Percentiles rank a stretch among this genome's conserved stretches.
These are phyloP conservation scores for Rhinocladiella similis DNA, from an alignment of 2,329 filamentous ascomycete genomes.

Conservation along the genomic window DNA sequence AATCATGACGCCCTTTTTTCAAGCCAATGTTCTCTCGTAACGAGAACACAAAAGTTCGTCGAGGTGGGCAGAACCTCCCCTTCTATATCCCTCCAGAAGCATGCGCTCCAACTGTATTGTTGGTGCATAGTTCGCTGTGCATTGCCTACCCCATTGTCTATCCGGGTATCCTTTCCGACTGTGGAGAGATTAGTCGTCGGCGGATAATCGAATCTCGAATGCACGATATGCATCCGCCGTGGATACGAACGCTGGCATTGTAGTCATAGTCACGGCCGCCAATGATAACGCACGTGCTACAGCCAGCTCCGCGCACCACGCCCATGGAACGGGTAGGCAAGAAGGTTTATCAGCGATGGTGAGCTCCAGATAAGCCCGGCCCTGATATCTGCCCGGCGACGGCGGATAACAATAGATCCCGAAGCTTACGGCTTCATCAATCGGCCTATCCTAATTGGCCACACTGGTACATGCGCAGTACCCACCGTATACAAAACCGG, in stretches of 20 bases:
- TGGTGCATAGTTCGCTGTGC: not conserved
- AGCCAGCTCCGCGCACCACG: not conserved
- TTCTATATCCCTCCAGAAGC: slow-evolving; percentile 9
- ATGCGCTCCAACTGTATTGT: not conserved
- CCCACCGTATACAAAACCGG: not conserved
- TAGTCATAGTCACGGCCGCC: not conserved
- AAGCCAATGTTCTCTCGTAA: slow-evolving; percentile 2
- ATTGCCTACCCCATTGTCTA: not conserved
- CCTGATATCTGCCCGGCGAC: not conserved
- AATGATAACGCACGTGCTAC: not conserved
- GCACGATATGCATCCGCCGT: not conserved
- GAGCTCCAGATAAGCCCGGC: not conserved
- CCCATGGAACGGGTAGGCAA: not conserved
- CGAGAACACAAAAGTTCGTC: not conserved
- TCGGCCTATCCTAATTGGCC: slow-evolving; percentile 4
- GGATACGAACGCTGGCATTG: not conserved
- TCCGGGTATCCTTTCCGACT: not conserved
- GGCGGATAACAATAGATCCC: slow-evolving; percentile 8
- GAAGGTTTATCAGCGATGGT: not conserved
- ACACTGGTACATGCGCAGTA: not conserved
- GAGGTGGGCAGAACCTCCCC: not conserved
- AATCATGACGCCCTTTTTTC: slow-evolving; percentile 6
- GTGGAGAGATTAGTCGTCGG: not conserved
- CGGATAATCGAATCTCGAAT: slow-evolving; percentile 7
- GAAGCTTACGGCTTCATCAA: not conserved